Percentiles rank a stretch among this genome's conserved stretches.
Evolutionary conservation across 2,329 filamentous ascomycete species (phyloP).

Genomic region (Gliomastix tumulicola): DNA sequence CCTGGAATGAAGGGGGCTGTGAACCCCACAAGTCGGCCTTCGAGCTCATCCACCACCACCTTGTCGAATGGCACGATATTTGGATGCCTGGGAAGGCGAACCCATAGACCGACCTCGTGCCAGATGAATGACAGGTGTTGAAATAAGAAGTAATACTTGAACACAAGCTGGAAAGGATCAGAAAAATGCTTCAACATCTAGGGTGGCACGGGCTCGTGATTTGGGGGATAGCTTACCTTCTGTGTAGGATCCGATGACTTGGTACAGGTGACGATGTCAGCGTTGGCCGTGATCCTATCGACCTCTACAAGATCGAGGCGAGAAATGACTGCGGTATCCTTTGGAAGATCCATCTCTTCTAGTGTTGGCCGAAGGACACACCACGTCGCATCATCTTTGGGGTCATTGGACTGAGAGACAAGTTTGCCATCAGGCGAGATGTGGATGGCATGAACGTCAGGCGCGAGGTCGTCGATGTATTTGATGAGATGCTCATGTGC

Average conservation of each 20-base stretch:
- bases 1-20: constrained; percentile 21
- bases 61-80: constrained; percentile 23
- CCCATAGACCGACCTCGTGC: constrained; percentile 23
- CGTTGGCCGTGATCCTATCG: constrained; percentile 14
- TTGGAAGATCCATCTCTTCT: constrained; percentile 7
- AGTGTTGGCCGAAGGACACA: constrained; percentile 17
- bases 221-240: constrained; percentile 1
- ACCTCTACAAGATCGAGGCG: constrained; percentile 16
- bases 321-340: constrained; percentile 10
- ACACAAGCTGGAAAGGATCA: constrained; percentile 10
- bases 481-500: constrained; percentile 12
- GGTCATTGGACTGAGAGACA: constrained; percentile 8
- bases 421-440: constrained; percentile 10
- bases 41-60: constrained; percentile 21
- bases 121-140: constrained; percentile 12
- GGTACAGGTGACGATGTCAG: constrained; percentile 14
- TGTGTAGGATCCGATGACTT: background rate
- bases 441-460: constrained; percentile 12
- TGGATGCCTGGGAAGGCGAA: constrained; percentile 23
- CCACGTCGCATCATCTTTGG: constrained; percentile 15
- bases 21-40: constrained; percentile 24
- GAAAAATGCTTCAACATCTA: background rate
- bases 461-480: constrained; percentile 9
- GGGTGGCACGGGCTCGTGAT: too few species aligned
- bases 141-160: constrained; percentile 23